A percentile compares a stretch with the other conserved stretches of the same genome.
Conservation (phyloP, 805 yeast genomes). For the Lipomyces mesembrius region DNA sequence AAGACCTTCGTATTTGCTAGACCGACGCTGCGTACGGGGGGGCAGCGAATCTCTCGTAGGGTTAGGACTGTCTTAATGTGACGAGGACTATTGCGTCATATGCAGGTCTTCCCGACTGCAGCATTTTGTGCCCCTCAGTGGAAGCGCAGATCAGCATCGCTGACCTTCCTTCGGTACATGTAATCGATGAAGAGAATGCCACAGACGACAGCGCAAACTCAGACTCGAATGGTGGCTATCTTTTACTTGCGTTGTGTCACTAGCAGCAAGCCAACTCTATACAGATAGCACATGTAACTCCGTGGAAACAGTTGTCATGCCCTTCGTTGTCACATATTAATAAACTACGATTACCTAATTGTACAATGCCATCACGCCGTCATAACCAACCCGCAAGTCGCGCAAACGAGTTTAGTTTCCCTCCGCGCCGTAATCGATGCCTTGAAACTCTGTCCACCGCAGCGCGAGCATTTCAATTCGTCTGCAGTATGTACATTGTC, state of each 20-base stretch:
- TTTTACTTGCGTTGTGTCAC: too few relatives aligned
- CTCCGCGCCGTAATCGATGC: conserved; percentile 27
- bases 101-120: too few relatives aligned
- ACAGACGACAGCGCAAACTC: too few relatives aligned
- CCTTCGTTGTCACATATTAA: too few relatives aligned
- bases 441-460: conserved; percentile 29
- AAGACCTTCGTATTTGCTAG: too few relatives aligned
- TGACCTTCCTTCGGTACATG: too few relatives aligned
- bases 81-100: not conserved
- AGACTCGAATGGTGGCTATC: too few relatives aligned
- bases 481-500: conserved; percentile 10
- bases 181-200: too few relatives aligned
- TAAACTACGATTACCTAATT: not conserved
- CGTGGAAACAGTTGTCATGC: not conserved
- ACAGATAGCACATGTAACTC: not conserved
- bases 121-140: too few relatives aligned
- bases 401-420: conserved; percentile 29
- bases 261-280: not conserved
- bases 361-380: not conserved
- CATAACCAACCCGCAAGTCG: conserved; percentile 22
- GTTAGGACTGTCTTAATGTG: not conserved
- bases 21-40: too few relatives aligned
- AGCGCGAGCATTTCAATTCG: conserved; percentile 27
- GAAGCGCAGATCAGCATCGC: too few relatives aligned
- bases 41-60: not conserved